Base-by-base conservation (phyloP, 1,284 basidiomycete genomes). In the Cutaneotrichosporon dermatis region DNA sequence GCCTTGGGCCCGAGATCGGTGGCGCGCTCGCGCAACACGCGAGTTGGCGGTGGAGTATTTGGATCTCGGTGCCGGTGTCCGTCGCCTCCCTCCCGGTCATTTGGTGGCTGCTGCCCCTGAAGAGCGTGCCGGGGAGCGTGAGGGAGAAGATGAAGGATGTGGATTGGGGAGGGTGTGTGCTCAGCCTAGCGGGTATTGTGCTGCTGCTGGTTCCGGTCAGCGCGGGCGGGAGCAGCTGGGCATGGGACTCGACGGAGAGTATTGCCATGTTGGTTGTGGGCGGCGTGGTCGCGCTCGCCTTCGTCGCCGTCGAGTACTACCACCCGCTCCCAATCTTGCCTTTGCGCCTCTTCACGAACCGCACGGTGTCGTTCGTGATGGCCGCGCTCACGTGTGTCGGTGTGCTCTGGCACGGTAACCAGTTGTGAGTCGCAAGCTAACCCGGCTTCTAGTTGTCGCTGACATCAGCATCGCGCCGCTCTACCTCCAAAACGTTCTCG, bases 21-120 rank as follows among this genome's bases (percentile, higher is more conserved):
- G 71, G 64, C 3, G 57, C 67, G 4, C 52, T 73, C 10, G 66
- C 66, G 1, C 60, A 72, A 42, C 66, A 66, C 46, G 63, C 49
- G 0, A 55, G 53, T 6, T 74, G 69, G 69, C 49, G 61, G 5
- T 74, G 69, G 70, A 61, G 58, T 0, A 71, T 74, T 49, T 74
- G 71, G 70, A 63, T 74, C 37, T 67, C 68, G 1, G 54, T 58
- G 11, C 55, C 61, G 25, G 15, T 66, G 33, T 64, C 65, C 9
- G 62, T 63, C 13, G 37, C 60, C 12, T 68, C 69, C 1, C 66
- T 70, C 53, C 57, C 60, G 13, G 54, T 72, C 33, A 69, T 72
- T 37, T 61, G 63, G 40, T 64, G 64, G 55, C 61, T 66, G 4
- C 64, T 72, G 1, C 70, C 71, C n/a, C 64, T 67, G 16, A 66